Percentiles rank a stretch among this genome's conserved stretches.
Conservation (phyloP, 768 basidiomycete species). For the Piloderma croceum region DNA sequence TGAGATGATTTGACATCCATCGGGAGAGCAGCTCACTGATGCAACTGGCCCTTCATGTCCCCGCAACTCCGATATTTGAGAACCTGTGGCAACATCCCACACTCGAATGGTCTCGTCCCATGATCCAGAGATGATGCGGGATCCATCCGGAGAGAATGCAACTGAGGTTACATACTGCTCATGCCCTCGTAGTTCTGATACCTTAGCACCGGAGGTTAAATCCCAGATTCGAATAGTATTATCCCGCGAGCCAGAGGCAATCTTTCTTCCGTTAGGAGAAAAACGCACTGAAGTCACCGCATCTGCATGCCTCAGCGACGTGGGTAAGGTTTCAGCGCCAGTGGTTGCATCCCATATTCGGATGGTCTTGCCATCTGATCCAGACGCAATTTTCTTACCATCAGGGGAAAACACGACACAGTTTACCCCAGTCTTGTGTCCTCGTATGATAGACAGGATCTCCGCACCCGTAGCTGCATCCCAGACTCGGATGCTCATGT, state of each 20-base stretch:
- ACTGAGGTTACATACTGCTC: constrained; percentile 4
- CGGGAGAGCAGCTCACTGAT: constrained; percentile 15
- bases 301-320: constrained; percentile 15
- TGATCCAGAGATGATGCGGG: constrained; percentile 18
- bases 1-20: constrained; percentile 17
- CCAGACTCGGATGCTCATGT: too few relatives aligned
- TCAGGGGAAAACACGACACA: constrained; percentile 13
- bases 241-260: constrained; percentile 17
- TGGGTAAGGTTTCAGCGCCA: not conserved
- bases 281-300: constrained; percentile 13
- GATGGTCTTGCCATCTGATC: constrained; percentile 3
- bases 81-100: constrained; percentile 20
- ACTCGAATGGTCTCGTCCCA: constrained; percentile 18
- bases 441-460: not conserved
- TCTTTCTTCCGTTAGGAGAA: constrained; percentile 14
- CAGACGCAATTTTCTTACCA: constrained; percentile 10
- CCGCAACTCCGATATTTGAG: constrained; percentile 5
- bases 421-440: not conserved
- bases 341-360: constrained; percentile 6
- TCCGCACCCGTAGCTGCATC: too few relatives aligned
- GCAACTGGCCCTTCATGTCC: constrained; percentile 14
- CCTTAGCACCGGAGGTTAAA: not conserved
- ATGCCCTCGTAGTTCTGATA: constrained; percentile 8
- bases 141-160: constrained; percentile 15
- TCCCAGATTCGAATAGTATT: constrained; percentile 15